These are phyloP conservation scores for Uronychia binucleata DNA, from an alignment of 73 alveolate genomes.

Conservation along the genomic window DNA sequence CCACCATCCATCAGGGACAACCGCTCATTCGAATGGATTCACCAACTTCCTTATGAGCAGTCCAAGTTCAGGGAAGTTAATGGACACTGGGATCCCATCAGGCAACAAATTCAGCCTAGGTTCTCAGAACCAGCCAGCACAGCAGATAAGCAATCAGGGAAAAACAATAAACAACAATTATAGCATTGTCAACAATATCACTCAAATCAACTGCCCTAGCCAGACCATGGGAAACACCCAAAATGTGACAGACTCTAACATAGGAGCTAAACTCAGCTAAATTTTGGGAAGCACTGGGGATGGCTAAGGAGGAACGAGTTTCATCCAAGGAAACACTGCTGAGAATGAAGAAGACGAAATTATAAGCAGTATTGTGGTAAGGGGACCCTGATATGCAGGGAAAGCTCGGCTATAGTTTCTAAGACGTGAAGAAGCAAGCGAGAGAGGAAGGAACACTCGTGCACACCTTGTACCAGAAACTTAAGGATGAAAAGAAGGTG, in stretches of 20 bases:
- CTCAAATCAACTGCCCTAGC: not conserved
- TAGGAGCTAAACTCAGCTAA: not conserved
- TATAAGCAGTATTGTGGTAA: not conserved
- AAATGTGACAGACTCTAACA: not conserved
- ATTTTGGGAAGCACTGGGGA: not conserved
- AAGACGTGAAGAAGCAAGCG: not conserved
- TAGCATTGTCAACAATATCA: not conserved
- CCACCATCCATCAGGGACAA: too few species aligned
- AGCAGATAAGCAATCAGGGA: not conserved
- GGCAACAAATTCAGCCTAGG: not conserved
- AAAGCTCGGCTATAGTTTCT: not conserved
- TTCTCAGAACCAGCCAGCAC: not conserved
- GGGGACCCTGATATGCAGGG: not conserved
- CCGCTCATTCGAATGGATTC: not conserved
- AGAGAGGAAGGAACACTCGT: not conserved
- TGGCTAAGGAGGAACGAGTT: not conserved
- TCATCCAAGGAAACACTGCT: not conserved
- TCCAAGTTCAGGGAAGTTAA: not conserved
- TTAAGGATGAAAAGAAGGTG: not conserved
- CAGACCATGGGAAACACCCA: not conserved
- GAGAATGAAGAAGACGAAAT: not conserved
- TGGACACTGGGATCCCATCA: not conserved
- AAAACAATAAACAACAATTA: not conserved
- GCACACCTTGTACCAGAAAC: not conserved
- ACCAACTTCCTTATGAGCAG: not conserved